Base-by-base conservation (phyloP, 768 basidiomycete genomes). In the Naganishia randhawae region DNA sequence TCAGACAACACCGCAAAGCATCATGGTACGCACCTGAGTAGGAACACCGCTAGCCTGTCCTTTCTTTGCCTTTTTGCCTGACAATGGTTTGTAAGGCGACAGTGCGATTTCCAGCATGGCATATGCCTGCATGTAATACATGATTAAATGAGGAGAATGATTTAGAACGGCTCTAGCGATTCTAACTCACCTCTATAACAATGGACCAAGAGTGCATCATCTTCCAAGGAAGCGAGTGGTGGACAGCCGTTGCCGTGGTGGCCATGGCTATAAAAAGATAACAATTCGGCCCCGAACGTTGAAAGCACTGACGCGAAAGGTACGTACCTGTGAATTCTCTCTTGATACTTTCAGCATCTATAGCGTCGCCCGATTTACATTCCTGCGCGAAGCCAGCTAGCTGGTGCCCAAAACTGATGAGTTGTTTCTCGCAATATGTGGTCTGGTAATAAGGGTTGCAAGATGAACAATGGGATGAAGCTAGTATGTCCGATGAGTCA, bases 11-110 rank as follows among this genome's bases (percentile, higher is more conserved):
- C 10, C 16, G n/a, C 17, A 45, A 33, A 7, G 16, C 7, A 1
- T 22, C 45, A 48, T 22, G 16, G 9, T 0, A 39, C 65, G 25
- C 25, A 66, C 65, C 19, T 42, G 37, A 11, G 48, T 17, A 32
- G 54, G 54, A 0, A 50, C 41, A 11, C 41, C 45, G 19, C 53
- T 55, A 27, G 50, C 31, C 31, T 54, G 41, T n/a, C 29, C 54
- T 33, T 55, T 55, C 35, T 67, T 67, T 27, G 53, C 66, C 54
- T 67, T 67, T 48, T 67, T 67, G 53, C 66, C 66, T 11, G 66
- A 42, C 9, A 55, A 25, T 19, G 55, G 53, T 31, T 67, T 67
- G 66, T 67, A 67, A 5, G 66, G 66, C 9, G 66, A 48, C 39
- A 67, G 22, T 4, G 66, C 66, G 31, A 67, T 67, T 22, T 67